These are phyloP conservation scores for Dactylellina drechsleri DNA, from an alignment of 2,329 filamentous ascomycete genomes.

Conservation along the genomic window DNA sequence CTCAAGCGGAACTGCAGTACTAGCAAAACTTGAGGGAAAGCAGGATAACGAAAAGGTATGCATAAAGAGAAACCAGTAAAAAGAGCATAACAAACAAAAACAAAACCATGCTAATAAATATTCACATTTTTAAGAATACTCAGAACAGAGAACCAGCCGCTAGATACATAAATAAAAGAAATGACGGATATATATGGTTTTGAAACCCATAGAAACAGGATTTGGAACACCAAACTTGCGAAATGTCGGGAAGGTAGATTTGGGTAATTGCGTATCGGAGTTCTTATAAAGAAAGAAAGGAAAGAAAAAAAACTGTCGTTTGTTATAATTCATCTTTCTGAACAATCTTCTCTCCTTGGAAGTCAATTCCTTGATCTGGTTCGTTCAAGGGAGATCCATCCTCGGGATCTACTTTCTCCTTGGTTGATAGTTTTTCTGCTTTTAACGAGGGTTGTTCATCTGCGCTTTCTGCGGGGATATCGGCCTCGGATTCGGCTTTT, in stretches of 20 bases:
- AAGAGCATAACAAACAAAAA: neutral
- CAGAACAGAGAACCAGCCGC: constrained; percentile 37
- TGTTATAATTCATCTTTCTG: constrained; percentile 43
- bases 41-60: neutral
- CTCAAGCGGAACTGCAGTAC: no score
- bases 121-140: constrained; percentile 30
- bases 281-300: neutral
- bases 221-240: constrained; percentile 13
- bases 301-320: neutral
- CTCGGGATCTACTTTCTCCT: constrained; percentile 9
- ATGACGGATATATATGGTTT: constrained; percentile 14
- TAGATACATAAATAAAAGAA: constrained; percentile 44
- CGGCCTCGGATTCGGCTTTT: constrained; percentile 34
- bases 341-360: constrained; percentile 2
- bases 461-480: constrained; percentile 33
- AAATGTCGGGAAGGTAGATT: constrained; percentile 1
- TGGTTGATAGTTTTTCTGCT: neutral
- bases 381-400: neutral
- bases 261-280: neutral
- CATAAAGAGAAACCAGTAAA: neutral
- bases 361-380: neutral
- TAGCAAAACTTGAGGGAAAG: neutral
- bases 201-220: neutral
- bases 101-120: constrained; percentile 15
- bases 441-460: constrained; percentile 41